Evolutionary conservation across 179 eudicot genomes (phyloP), one percentile per base, ranked within the genome.

Genomic region (Beta corolliflora): DNA sequence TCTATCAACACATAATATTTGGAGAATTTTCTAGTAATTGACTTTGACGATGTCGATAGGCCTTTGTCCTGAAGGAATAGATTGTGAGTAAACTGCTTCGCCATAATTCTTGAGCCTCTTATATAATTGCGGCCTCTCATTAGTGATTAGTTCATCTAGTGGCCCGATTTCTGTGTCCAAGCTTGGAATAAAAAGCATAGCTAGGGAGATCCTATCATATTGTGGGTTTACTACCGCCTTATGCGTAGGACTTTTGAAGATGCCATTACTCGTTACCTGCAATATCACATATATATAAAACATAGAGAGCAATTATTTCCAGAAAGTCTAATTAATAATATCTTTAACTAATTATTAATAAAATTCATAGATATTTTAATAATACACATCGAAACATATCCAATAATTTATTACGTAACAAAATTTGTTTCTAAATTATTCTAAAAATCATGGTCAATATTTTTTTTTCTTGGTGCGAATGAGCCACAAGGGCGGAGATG

Each of bases 241-340:
- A 64, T 88, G 90, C 77, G 77, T 85, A 0, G 87, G 87, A 79
- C 89, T 85, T 73, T 82, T 88, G 85, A 83, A 86, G 75, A 86
- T 79, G 18, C 90, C 92, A 52, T 89, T 89, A 18, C 84, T 88
- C 73, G 83, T 77, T 41, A 89, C 88, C 93, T 89, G 77, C 58
- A 31, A 66, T 29, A 3, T 29, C 0, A 31, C 8, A 31, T 15
- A 66, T 4, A 5, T 29, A 31, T 2, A n/a, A n/a, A 36, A 36
- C 41, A 2, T 36, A 0, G 3, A 36, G 41, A 36, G 41, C 0
- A 36, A 36, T 36, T 36, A 36, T 36, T 2, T 3, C 41, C 0
- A 3, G 41, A 36, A 36, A 36, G 1, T 36, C 2, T 2, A 36
- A 36, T 36, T 36, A 36, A 36, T 36, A 36, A 36, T 1, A 36